Percentiles rank a stretch among this genome's conserved stretches.
Conservation (phyloP, 164 flowering plant species). For the Aristolochia contorta region DNA sequence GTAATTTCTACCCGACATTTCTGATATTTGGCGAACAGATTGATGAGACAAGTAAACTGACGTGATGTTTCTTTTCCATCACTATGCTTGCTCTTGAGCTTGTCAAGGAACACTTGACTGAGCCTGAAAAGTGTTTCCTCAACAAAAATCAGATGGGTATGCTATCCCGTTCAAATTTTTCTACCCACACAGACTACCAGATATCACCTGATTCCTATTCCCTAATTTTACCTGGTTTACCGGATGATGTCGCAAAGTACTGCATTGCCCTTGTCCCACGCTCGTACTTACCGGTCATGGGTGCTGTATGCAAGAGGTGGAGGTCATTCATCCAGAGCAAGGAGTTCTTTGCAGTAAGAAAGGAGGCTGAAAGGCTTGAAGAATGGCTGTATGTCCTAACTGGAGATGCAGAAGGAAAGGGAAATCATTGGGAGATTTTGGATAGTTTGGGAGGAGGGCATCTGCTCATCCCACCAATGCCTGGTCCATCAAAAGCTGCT, state of each 20-base stretch:
- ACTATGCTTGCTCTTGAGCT: constrained; percentile 40
- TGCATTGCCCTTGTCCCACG: constrained; percentile 96
- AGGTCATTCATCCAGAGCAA: constrained; percentile 68
- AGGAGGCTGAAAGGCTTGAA: constrained; percentile 61
- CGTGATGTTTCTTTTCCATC: neutral
- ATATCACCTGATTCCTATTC: constrained; percentile 16
- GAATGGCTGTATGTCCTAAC: constrained; percentile 87
- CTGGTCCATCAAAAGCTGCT: constrained; percentile 59
- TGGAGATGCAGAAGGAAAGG: constrained; percentile 45
- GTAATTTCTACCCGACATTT: constrained; percentile 4
- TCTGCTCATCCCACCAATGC: constrained; percentile 60
- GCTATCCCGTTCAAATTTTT: constrained; percentile 23
- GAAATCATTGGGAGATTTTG: constrained; percentile 81
- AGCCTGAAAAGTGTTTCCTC: constrained; percentile 42
- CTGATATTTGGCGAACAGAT: constrained; percentile 5
- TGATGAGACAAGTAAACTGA: constrained; percentile 2
- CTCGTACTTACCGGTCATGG: constrained; percentile 62
- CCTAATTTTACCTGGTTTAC: constrained; percentile 77
- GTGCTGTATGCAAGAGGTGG: constrained; percentile 75
- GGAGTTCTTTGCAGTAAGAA: constrained; percentile 66
- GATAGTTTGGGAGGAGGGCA: constrained; percentile 45
- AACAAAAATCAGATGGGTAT: constrained; percentile 18
- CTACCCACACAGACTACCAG: constrained; percentile 12
- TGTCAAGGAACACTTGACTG: constrained; percentile 34
- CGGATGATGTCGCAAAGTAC: constrained; percentile 84